Evolutionary conservation across 192 early-diverging fungal genomes (phyloP).

Genomic region (Jimgerdemannia flammicorona): DNA sequence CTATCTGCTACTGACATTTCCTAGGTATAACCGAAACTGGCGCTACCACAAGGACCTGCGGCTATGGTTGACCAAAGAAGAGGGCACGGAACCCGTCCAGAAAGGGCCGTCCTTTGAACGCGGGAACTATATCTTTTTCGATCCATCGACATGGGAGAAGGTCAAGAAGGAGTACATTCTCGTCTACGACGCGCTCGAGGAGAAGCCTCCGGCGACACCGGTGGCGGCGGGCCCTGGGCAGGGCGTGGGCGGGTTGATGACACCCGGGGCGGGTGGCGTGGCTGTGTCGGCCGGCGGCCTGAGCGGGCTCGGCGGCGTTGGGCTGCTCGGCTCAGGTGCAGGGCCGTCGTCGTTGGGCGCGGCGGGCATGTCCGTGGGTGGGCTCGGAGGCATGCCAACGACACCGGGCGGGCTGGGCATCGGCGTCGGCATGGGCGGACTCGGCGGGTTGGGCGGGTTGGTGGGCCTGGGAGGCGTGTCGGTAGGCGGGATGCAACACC

Average conservation of each 20-base stretch:
- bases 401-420: background rate
- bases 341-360: background rate
- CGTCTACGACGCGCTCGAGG: conserved; percentile 87
- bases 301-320: background rate
- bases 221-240: conserved; percentile 2
- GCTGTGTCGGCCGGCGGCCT: background rate
- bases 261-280: background rate
- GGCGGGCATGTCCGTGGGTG: background rate
- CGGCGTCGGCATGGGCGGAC: background rate
- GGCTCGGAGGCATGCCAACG: background rate
- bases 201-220: conserved; percentile 43
- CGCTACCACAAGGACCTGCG: conserved; percentile 93
- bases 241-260: background rate
- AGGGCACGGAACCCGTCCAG: conserved; percentile 41
- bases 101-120: conserved; percentile 72
- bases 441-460: background rate
- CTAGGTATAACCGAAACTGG: conserved; percentile 83
- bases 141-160: conserved; percentile 84
- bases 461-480: background rate
- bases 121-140: conserved; percentile 91
- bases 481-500: background rate
- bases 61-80: conserved; percentile 91
- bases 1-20: background rate
- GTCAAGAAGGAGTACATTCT: conserved; percentile 89
- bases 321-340: background rate